Base-by-base conservation (phyloP, 805 yeast species). In the Sugiyamaella boreocaroliniensis region DNA sequence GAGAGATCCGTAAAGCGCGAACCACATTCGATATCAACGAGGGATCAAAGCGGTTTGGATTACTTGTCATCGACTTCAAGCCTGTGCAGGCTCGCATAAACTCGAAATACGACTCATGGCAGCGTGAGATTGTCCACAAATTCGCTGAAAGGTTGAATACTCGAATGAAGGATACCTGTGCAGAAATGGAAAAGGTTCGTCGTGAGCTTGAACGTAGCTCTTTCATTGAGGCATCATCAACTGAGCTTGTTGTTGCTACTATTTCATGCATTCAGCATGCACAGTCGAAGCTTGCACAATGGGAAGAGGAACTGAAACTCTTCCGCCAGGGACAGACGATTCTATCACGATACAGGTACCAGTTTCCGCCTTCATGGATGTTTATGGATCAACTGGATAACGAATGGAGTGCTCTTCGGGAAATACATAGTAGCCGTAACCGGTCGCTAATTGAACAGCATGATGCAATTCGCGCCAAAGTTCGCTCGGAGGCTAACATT, bases 371-470 rank as follows among this genome's bases (percentile, higher is more conserved):
- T 0, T 75, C 76, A 29, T 84, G 89, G 85, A 55, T 82, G 0
- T 79, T 71, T 62, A 71, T 70, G 46, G 93, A 85, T 42, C 95
- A 87, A 58, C 52, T 87, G 0, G 80, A 78, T 12, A 72, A 70
- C 48, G 81, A 78, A 50, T 63, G 73, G 50, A 60, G 68, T 0
- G 70, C 80, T 1, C 61, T 82, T 32, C 49, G 58, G 1, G 71
- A 77, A 40, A 63, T 78, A 10, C 49, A 76, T 43, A 56, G 57
- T 2, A 58, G 63, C 40, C 71, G 78, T 57, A 62, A 67, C 9
- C 55, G 51, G 1, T 55, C 71, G 2, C 68, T 86, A 7, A 68
- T 71, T 8, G 68, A 70, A 0, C 74, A 79, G 50, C 55, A 66
- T 8, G 77, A 74, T n/a, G 57, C 70, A 0, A 71, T 82, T 12